These are phyloP conservation scores for Blastobotrys chiropterorum DNA, from an alignment of 805 yeast genomes.

Conservation along the genomic window DNA sequence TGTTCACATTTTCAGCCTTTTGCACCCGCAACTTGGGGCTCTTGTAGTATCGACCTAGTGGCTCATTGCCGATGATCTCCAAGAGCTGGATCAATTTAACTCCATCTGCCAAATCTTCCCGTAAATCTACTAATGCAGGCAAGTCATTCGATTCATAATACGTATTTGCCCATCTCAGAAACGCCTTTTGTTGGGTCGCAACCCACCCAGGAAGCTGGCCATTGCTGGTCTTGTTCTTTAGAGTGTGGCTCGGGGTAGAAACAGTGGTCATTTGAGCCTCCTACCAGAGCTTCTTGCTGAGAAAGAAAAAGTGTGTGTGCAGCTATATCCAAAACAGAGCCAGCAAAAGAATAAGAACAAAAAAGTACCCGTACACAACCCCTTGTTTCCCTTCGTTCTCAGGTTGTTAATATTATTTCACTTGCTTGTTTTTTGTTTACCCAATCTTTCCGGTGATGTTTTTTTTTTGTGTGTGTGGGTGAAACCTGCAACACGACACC, in stretches of 20 bases:
- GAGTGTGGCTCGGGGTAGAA: neutral
- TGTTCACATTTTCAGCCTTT: slow-evolving; percentile 33
- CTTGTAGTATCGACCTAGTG: slow-evolving; percentile 29
- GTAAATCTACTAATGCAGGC: slow-evolving; percentile 24
- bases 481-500: neutral
- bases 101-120: slow-evolving; percentile 30
- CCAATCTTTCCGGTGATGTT: neutral
- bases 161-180: slow-evolving; percentile 35
- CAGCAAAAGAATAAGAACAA: too few species aligned
- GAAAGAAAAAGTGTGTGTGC: neutral
- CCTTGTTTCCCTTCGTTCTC: neutral
- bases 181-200: slow-evolving; percentile 35
- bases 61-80: slow-evolving; percentile 32
- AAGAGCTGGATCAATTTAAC: slow-evolving; percentile 33
- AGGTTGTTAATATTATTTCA: neutral
- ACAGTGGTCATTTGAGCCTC: neutral
- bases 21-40: slow-evolving; percentile 33
- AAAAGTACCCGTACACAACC: neutral
- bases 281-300: neutral
- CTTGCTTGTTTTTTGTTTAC: neutral
- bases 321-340: neutral
- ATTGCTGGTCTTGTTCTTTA: neutral
- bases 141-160: slow-evolving; percentile 25
- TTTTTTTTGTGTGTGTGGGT: neutral
- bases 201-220: slow-evolving; percentile 33